Evolutionary conservation across 352 stramenopile genomes (phyloP).

Genomic region (Phytophthora megakarya): DNA sequence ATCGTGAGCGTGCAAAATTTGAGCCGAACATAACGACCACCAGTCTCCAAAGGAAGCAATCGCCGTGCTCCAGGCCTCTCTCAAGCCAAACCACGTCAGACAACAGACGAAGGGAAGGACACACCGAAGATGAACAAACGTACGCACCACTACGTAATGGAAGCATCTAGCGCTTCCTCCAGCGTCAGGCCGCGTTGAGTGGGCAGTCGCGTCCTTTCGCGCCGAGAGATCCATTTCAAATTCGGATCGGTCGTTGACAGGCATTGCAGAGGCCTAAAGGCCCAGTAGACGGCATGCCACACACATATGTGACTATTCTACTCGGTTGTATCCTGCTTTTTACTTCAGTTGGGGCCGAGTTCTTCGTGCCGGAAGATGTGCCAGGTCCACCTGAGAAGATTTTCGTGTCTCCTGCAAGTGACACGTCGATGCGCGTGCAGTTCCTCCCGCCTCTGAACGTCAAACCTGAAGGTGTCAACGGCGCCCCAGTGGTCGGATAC

Average conservation of each 20-base stretch:
- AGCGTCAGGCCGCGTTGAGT: too few species aligned
- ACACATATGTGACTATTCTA: neutral
- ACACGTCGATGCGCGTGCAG: constrained; percentile 65
- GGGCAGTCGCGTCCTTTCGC: constrained; percentile 2
- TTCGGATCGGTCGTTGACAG: neutral
- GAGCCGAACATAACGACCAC: too few species aligned
- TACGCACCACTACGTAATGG: too few species aligned
- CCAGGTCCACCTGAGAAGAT: constrained; percentile 66
- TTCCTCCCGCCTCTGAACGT: constrained; percentile 55
- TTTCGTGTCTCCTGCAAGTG: constrained; percentile 50
- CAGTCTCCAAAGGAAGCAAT: too few species aligned
- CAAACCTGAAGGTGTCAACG: constrained; percentile 74
- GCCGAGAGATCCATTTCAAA: constrained; percentile 9
- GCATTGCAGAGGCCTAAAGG: too few species aligned
- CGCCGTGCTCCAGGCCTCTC: too few species aligned
- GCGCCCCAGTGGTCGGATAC: constrained; percentile 75
- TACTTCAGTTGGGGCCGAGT: constrained; percentile 29
- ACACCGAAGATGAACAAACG: too few species aligned
- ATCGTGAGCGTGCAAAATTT: too few species aligned
- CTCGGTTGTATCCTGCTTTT: constrained; percentile 24
- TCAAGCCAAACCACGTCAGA: too few species aligned
- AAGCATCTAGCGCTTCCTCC: too few species aligned
- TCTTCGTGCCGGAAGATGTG: constrained; percentile 71
- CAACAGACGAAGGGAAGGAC: too few species aligned
- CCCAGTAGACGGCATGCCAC: neutral